phyloP scores from a whole-genome alignment of 805 yeast species.

The Kazachstania viticola region DNA sequence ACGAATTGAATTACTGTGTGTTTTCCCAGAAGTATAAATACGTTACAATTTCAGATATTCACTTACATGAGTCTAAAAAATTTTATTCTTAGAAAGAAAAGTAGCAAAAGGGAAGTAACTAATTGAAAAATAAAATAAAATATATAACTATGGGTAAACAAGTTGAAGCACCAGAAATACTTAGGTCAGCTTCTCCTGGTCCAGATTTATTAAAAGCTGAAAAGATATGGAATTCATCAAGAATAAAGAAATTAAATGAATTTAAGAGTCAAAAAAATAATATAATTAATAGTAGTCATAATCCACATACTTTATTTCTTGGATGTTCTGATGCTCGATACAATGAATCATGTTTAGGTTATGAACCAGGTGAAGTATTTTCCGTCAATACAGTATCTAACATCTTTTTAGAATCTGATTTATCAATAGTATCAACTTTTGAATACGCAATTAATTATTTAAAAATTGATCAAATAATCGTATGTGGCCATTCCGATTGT shows the following conservation, averaged over 20 bases:
- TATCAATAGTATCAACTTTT: slow-evolving; percentile 63
- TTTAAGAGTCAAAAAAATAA: too few relatives aligned
- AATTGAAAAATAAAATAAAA: too few relatives aligned
- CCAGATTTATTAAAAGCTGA: slow-evolving; percentile 29
- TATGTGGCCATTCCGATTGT: slow-evolving; percentile 93
- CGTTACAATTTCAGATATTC: too few relatives aligned
- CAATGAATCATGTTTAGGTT: slow-evolving; percentile 62
- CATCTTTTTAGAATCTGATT: slow-evolving; percentile 53
- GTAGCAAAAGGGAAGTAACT: too few relatives aligned
- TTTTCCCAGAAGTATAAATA: too few relatives aligned
- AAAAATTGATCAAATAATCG: slow-evolving; percentile 67
- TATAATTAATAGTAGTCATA: too few relatives aligned
- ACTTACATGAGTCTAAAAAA: too few relatives aligned
- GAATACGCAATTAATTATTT: slow-evolving; percentile 82
- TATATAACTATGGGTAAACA: slow-evolving; percentile 4
- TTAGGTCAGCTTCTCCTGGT: slow-evolving; percentile 1
- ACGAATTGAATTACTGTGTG: too few relatives aligned
- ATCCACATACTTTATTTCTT: slow-evolving; percentile 89
- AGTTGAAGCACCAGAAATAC: slow-evolving; percentile 1
- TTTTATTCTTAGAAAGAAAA: too few relatives aligned
- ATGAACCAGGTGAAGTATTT: slow-evolving; percentile 87
- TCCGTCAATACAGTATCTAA: slow-evolving; percentile 85
- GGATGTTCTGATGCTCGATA: slow-evolving; percentile 92
- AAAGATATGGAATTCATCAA: slow-evolving; percentile 32
- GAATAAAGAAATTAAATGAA: too few relatives aligned